These are phyloP conservation scores for Jasminum sambac DNA, from an alignment of 257 asterid genomes.

Conservation along the genomic window DNA sequence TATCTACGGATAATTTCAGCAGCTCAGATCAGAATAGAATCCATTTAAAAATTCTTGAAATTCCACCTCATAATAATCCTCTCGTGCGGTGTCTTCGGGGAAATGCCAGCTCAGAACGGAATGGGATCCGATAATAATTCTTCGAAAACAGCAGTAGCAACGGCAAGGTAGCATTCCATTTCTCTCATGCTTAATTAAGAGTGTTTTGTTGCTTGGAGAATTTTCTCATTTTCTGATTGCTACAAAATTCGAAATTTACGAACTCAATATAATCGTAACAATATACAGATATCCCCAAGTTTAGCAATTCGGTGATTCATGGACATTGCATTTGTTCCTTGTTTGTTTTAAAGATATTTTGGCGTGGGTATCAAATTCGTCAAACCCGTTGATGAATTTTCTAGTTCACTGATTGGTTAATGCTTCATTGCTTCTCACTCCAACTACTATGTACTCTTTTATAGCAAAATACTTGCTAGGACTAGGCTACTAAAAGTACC, in stretches of 20 bases:
- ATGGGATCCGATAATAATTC: constrained; percentile 26
- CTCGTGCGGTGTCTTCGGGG: not conserved
- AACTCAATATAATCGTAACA: not conserved
- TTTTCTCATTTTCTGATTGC: not conserved
- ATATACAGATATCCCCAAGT: not conserved
- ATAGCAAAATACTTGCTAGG: not conserved
- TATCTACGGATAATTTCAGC: too few species aligned
- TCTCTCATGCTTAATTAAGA: not conserved
- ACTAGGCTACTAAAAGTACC: too few species aligned
- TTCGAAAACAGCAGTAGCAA: constrained; percentile 15
- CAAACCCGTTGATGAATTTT: not conserved
- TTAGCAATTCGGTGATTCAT: not conserved
- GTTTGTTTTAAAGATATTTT: not conserved
- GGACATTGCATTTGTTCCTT: constrained; percentile 11
- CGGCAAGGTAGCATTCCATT: constrained; percentile 21
- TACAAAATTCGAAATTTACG: not conserved
- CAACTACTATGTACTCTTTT: not conserved
- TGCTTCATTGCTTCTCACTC: not conserved
- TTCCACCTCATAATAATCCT: not conserved
- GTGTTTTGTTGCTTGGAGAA: constrained; percentile 9
- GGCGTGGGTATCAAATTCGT: not conserved
- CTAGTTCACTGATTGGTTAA: not conserved
- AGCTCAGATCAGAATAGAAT: too few species aligned
- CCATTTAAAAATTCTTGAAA: too few species aligned
- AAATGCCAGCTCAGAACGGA: not conserved